Evolutionary conservation across 495 filamentous ascomycete species (phyloP), one percentile per base, ranked within the genome.

Genomic region (Aspergillus ostianus): DNA sequence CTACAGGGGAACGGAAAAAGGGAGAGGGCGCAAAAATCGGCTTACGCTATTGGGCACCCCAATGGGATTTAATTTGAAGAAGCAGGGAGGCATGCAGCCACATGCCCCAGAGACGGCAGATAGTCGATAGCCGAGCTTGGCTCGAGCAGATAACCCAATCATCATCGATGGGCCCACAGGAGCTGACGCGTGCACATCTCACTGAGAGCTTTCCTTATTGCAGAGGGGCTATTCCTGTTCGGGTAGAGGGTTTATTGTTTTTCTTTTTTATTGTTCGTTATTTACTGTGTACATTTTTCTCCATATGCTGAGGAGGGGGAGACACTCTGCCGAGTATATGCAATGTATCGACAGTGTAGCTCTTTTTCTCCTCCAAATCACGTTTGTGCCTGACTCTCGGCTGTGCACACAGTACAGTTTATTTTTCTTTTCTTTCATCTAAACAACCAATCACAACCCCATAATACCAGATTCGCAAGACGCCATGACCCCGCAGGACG

Each of bases 111-210:
- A 60, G 64, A 73, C 74, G 74, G 74, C 74, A 77, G 74, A 77
- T 77, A 72, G 70, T 77, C 75, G 75, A 77, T 76, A 77, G 75
- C 73, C 75, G 72, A 71, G 58, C 73, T 77, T 76, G 74, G 74
- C 73, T 64, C 17, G 29, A 13, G n/a, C 18, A 56, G 68, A 74
- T 75, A 54, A 62, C 55, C 75, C 75, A 77, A 75, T 77, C 48
- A 67, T 7, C 50, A 13, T 47, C 47, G 9, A 1, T 0, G 3
- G 59, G 17, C 58, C 68, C 71, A 68, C 67, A 58, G 13, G 53
- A 74, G 74, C 74, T 76, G 70, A 77, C 74, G 74, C 74, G 73
- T 77, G 72, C 70, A 67, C 63, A 64, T 72, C 66, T 68, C 68
- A 62, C 65, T n/a, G n/a, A 59, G 59, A 61, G 57, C 59, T 63